These are phyloP conservation scores for Oehlia diaphana DNA, from an alignment of 192 early-diverging fungal species.

Conservation along the genomic window DNA sequence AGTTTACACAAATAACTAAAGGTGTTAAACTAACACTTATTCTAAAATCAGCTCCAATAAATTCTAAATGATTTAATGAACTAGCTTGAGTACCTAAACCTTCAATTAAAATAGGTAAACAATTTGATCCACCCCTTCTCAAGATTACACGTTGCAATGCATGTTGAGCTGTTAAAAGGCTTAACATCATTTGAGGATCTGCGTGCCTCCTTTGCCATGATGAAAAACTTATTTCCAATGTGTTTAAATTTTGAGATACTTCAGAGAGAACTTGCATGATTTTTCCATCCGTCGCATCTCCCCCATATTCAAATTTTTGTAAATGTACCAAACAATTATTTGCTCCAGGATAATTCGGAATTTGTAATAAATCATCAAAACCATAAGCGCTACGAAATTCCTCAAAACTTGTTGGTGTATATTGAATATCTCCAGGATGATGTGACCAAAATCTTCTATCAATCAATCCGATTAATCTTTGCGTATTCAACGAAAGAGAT, in stretches of 20 bases:
- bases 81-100: background rate
- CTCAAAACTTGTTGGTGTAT: constrained; percentile 15
- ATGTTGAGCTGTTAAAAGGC: constrained; percentile 3
- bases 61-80: constrained; percentile 19
- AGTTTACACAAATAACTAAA: background rate
- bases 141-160: background rate
- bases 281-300: constrained; percentile 8
- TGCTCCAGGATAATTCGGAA: background rate
- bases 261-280: constrained; percentile 11
- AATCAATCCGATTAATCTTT: constrained; percentile 5
- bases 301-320: constrained; percentile 13
- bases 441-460: constrained; percentile 11
- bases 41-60: constrained; percentile 14
- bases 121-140: constrained; percentile 4
- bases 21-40: background rate
- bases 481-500: constrained; percentile 7
- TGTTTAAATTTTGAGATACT: background rate
- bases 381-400: constrained; percentile 17
- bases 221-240: constrained; percentile 16
- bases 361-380: constrained; percentile 8
- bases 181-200: constrained; percentile 15
- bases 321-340: background rate
- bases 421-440: constrained; percentile 16
- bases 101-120: background rate
- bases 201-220: constrained; percentile 11